phyloP scores from a whole-genome alignment of 1,139 yeast genomes.

The Kurtzmaniella quercitrusa region DNA sequence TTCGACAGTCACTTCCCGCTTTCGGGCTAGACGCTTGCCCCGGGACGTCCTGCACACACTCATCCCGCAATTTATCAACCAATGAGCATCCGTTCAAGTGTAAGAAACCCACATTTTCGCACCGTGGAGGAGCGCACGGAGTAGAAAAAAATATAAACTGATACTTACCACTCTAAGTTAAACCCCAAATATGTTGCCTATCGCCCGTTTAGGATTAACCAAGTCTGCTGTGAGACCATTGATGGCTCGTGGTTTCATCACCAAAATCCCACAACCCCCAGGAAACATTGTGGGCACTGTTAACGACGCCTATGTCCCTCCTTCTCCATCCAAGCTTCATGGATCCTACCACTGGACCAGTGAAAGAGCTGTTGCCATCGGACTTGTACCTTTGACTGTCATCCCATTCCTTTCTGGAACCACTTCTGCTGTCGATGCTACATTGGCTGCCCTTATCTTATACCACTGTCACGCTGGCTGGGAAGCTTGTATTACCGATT shows the following conservation, averaged over 20 bases:
- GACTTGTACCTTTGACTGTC: conserved; percentile 60
- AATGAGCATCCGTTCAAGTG: conserved; percentile 2
- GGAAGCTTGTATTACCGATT: conserved; percentile 76
- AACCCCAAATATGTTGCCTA: conserved; percentile 15
- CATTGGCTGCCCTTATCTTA: conserved; percentile 51
- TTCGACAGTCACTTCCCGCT: not conserved
- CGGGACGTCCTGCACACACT: conserved; percentile 2
- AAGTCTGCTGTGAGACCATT: conserved; percentile 11
- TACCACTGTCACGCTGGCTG: conserved; percentile 70
- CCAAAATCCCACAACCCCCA: conserved; percentile 69
- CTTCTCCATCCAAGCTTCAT: conserved; percentile 49
- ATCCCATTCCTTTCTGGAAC: conserved; percentile 60
- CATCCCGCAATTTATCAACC: not conserved
- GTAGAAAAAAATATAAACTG: not conserved
- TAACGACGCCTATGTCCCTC: conserved; percentile 67
- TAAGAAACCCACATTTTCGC: not conserved
- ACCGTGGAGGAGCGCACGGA: not conserved
- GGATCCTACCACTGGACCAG: conserved; percentile 75
- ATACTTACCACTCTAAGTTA: not conserved
- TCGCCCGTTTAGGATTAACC: conserved; percentile 22
- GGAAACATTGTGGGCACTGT: conserved; percentile 73
- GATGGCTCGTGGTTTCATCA: conserved; percentile 20
- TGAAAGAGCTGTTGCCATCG: conserved; percentile 57
- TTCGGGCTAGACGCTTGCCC: conserved; percentile 1
- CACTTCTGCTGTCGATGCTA: conserved; percentile 51